Percentiles rank a stretch among this genome's conserved stretches.
Conservation (phyloP, 176 grass and related monocot species). For the Carex kokanica region DNA sequence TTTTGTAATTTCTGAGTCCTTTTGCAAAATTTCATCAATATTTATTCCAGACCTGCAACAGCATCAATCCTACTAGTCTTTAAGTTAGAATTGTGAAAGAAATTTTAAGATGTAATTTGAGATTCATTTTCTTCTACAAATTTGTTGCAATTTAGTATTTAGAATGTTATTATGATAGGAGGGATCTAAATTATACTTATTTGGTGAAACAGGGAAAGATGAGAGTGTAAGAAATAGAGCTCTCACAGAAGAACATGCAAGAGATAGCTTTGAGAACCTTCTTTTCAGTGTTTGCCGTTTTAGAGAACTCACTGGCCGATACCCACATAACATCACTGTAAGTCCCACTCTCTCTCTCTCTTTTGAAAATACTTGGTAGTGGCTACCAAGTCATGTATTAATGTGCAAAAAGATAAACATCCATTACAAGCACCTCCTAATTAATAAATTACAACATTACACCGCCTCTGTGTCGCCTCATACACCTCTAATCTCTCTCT, state of each 20-base stretch:
- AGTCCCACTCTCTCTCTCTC: constrained; percentile 32
- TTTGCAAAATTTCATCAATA: neutral
- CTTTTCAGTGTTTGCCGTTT: constrained; percentile 93
- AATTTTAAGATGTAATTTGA: constrained; percentile 10
- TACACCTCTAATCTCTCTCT: no score
- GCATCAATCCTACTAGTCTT: neutral
- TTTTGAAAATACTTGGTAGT: no score
- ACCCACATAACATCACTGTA: constrained; percentile 91
- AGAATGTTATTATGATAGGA: neutral
- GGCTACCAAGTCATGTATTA: no score
- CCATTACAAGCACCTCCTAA: no score
- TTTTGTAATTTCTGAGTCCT: neutral
- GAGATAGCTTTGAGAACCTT: constrained; percentile 97
- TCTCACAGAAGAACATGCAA: constrained; percentile 89
- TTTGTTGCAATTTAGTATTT: neutral
- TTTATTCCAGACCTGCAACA: constrained; percentile 14
- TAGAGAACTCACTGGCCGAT: constrained; percentile 82
- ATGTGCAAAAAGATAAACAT: no score
- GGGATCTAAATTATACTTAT: constrained; percentile 8
- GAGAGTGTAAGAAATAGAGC: constrained; percentile 68
- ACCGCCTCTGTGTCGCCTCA: no score
- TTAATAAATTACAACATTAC: no score
- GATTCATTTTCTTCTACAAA: constrained; percentile 2
- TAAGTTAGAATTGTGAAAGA: neutral
- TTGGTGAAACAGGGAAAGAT: constrained; percentile 49